Evolutionary conservation across 2,329 filamentous ascomycete species (phyloP).

Genomic region (Acarospora socialis): DNA sequence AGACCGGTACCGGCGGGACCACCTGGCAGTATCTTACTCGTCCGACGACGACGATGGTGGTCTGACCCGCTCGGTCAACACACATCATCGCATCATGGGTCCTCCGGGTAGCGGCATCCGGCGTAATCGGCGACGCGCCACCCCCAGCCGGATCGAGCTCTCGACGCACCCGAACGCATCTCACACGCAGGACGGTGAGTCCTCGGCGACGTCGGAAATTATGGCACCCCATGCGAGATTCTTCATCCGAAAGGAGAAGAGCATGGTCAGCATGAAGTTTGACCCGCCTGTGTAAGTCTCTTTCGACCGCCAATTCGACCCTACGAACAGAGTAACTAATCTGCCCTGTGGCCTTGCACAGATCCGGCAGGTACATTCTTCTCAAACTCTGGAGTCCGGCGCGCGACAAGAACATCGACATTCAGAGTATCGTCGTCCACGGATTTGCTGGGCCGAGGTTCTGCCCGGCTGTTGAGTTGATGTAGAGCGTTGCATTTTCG

Average conservation of each 20-base stretch:
- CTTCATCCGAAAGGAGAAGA: conserved; percentile 68
- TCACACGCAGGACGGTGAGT: conserved; percentile 1
- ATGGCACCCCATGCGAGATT: conserved; percentile 67
- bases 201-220: conserved; percentile 27
- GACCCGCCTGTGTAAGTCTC: conserved; percentile 53
- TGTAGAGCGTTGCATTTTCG: conserved; percentile 33
- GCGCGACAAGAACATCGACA: conserved; percentile 67
- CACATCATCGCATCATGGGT: too few relatives aligned
- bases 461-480: conserved; percentile 55
- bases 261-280: conserved; percentile 75
- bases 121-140: background rate
- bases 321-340: too few relatives aligned
- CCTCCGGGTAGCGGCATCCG: too few relatives aligned
- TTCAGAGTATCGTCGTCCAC: conserved; percentile 69
- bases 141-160: background rate
- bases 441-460: conserved; percentile 78
- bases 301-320: background rate
- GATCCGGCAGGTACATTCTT: conserved; percentile 66
- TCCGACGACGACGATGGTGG: conserved; percentile 12
- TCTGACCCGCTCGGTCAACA: background rate
- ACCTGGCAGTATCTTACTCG: conserved; percentile 9
- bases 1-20: conserved; percentile 25
- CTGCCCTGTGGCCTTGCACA: conserved; percentile 21
- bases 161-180: conserved; percentile 1
- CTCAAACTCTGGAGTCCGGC: conserved; percentile 82